phyloP scores from a whole-genome alignment of 164 flowering plant genomes.

The Chimonanthus salicifolius region DNA sequence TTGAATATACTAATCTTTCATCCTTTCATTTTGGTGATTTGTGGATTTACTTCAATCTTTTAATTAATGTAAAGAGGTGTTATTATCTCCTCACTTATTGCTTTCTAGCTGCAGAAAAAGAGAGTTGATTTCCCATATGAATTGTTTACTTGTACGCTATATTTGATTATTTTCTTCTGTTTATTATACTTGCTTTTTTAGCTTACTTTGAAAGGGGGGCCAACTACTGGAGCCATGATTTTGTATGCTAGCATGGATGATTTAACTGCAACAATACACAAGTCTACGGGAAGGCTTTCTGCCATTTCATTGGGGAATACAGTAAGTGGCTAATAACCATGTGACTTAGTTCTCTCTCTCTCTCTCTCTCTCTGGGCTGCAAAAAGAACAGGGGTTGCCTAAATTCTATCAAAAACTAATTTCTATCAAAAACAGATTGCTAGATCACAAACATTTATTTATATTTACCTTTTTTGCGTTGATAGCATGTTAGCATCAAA shows the following conservation, averaged over 20 bases:
- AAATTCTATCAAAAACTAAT: too few species aligned
- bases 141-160: not conserved
- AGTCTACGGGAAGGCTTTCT: constrained; percentile 55
- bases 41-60: too few species aligned
- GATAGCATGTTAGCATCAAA: too few species aligned
- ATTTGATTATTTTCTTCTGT: not conserved
- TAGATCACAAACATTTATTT: not conserved
- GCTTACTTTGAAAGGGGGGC: constrained; percentile 83
- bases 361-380: not conserved
- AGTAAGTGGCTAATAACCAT: constrained; percentile 29
- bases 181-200: constrained; percentile 15
- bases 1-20: not conserved
- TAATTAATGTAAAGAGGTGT: not conserved
- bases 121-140: not conserved
- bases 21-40: not conserved
- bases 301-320: constrained; percentile 75
- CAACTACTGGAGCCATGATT: constrained; percentile 43
- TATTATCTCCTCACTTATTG: too few species aligned
- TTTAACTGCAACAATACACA: constrained; percentile 40
- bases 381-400: too few species aligned
- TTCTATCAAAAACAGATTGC: too few species aligned
- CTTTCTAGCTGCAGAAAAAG: too few species aligned
- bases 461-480: too few species aligned
- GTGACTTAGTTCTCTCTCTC: not conserved
- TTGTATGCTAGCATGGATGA: constrained; percentile 54